Conservation (phyloP, 352 stramenopile species). For the Phytophthora tentaculata region DNA sequence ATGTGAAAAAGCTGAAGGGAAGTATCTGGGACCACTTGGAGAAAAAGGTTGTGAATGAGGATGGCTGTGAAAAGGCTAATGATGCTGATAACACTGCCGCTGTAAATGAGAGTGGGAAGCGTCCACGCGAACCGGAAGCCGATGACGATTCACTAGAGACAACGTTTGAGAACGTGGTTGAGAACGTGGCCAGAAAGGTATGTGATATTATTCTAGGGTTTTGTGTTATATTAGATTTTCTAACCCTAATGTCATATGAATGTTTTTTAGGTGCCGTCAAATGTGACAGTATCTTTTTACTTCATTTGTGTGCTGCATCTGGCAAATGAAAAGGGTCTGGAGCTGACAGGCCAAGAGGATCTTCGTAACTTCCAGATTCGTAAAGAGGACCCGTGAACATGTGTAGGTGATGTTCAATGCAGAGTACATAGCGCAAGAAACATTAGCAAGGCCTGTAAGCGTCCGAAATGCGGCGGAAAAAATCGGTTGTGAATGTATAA, state of each 20-base stretch:
- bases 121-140: conserved; percentile 27
- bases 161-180: conserved; percentile 92
- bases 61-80: not conserved
- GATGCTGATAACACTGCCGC: conserved; percentile 4
- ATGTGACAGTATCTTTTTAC: conserved; percentile 98
- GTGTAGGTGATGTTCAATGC: conserved; percentile 8
- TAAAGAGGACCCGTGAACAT: conserved; percentile 38
- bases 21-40: conserved; percentile 93
- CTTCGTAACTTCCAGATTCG: conserved; percentile 80
- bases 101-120: conserved; percentile 46
- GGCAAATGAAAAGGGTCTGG: conserved; percentile 97
- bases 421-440: conserved; percentile 18
- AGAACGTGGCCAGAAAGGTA: conserved; percentile 89
- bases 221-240: too few species aligned
- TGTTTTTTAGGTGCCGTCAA: conserved; percentile 77
- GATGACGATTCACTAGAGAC: conserved; percentile 39
- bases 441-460: conserved; percentile 24
- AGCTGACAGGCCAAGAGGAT: conserved; percentile 82
- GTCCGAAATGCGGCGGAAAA: conserved; percentile 9
- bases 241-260: conserved; percentile 14
- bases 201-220: not conserved
- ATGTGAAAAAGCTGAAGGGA: conserved; percentile 97
- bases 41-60: conserved; percentile 43
- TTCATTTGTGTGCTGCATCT: conserved; percentile 99
- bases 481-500: conserved; percentile 34